phyloP scores from a whole-genome alignment of 345 rosid species.

The Dovyalis caffra region DNA sequence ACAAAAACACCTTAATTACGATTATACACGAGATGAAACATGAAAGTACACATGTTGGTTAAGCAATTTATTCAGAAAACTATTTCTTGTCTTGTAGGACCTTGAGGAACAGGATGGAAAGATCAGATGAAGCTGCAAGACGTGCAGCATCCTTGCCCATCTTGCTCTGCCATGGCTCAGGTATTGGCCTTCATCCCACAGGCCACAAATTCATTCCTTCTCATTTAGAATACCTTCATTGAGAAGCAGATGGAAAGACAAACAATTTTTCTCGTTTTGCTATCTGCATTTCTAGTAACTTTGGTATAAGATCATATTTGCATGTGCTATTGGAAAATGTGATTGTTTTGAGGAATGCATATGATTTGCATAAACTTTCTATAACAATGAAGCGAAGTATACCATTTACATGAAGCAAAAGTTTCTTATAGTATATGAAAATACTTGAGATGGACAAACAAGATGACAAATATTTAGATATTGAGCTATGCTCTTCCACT shows the following conservation, averaged over 20 bases:
- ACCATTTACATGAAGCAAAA: not conserved
- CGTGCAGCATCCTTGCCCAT: slow-evolving; percentile 60
- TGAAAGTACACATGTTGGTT: not conserved
- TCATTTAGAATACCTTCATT: not conserved
- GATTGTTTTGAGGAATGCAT: not conserved
- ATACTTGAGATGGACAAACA: not conserved
- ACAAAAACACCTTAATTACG: not conserved
- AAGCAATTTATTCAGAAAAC: slow-evolving; percentile 13
- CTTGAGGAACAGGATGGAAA: slow-evolving; percentile 52
- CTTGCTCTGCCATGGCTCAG: slow-evolving; percentile 56
- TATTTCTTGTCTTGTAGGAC: slow-evolving; percentile 36
- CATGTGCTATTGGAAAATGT: not conserved
- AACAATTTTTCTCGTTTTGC: not conserved
- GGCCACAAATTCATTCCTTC: not conserved
- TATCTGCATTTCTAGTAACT: not conserved
- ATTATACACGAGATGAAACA: not conserved
- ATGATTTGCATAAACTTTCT: not conserved
- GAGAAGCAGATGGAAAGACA: not conserved
- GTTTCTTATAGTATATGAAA: not conserved
- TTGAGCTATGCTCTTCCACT: not conserved
- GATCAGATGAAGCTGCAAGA: slow-evolving; percentile 50
- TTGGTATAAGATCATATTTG: not conserved
- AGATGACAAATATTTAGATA: not conserved
- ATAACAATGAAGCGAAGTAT: not conserved
- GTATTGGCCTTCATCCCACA: slow-evolving; percentile 27